Conservation (phyloP, 2,329 filamentous ascomycete species). For the Neoscytalidium dimidiatum region DNA sequence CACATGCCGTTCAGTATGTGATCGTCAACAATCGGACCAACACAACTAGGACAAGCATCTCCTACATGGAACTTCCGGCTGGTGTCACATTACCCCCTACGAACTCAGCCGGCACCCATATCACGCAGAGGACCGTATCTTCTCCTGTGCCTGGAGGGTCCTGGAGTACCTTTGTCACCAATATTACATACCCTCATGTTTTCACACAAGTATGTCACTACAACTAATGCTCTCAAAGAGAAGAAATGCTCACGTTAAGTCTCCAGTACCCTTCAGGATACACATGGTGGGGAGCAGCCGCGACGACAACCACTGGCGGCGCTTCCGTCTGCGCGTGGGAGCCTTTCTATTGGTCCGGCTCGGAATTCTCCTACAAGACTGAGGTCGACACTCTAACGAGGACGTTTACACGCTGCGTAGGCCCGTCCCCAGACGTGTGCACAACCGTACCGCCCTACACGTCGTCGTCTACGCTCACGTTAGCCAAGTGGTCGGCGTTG, state of each 20-base stretch:
- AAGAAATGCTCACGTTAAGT: no score
- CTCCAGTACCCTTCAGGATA: neutral
- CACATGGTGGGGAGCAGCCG: neutral
- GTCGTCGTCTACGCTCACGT: no score
- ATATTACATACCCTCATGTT: neutral
- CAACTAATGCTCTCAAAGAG: no score
- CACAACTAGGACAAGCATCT: neutral
- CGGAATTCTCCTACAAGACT: no score
- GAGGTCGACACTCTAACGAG: no score
- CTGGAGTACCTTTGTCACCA: conserved; percentile 5
- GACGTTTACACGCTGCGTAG: no score
- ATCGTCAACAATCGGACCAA: conserved; percentile 12
- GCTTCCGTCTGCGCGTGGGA: neutral
- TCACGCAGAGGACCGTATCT: neutral
- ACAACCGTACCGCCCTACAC: no score
- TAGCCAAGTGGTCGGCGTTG: neutral
- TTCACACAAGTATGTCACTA: neutral
- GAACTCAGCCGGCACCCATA: neutral
- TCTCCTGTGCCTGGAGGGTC: neutral
- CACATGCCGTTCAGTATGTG: neutral
- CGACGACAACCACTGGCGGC: neutral
- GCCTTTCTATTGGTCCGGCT: neutral
- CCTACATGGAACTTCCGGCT: neutral
- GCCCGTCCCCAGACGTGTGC: no score
- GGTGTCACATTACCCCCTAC: neutral